Conservation (phyloP, 805 yeast species). For the Pichia nakasei region DNA sequence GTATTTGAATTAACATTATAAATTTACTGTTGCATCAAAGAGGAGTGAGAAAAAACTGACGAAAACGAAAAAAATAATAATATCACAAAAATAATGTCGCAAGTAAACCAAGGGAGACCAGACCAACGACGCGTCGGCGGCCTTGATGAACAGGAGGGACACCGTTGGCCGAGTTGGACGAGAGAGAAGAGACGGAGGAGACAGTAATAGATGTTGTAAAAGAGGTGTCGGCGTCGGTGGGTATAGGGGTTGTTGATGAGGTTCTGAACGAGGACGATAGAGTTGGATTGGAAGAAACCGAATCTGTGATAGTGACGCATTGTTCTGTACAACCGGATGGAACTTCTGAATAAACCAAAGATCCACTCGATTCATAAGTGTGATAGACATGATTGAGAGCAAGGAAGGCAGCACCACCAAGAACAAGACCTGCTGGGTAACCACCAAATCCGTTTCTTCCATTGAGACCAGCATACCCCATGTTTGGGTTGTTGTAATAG, state of each 20-base stretch:
- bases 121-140: not conserved
- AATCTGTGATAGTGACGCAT: not conserved
- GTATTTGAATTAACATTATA: too few species aligned
- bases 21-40: too few species aligned
- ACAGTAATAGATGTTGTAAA: too few species aligned
- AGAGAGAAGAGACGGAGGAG: too few species aligned
- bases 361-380: conserved; percentile 8
- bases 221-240: too few species aligned
- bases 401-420: conserved; percentile 5
- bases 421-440: conserved; percentile 8
- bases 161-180: not conserved
- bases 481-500: too few species aligned
- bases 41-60: too few species aligned
- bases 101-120: not conserved
- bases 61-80: too few species aligned
- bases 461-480: too few species aligned
- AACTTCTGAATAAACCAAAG: conserved; percentile 9
- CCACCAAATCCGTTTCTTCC: too few species aligned
- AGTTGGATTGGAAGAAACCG: not conserved
- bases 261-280: not conserved
- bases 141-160: not conserved
- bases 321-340: conserved; percentile 6
- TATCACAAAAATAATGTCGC: not conserved
- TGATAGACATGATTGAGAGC: conserved; percentile 8
- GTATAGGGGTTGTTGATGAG: too few species aligned